phyloP scores from a whole-genome alignment of 495 filamentous ascomycete species.

The Melanomma pulvis-pyrius region DNA sequence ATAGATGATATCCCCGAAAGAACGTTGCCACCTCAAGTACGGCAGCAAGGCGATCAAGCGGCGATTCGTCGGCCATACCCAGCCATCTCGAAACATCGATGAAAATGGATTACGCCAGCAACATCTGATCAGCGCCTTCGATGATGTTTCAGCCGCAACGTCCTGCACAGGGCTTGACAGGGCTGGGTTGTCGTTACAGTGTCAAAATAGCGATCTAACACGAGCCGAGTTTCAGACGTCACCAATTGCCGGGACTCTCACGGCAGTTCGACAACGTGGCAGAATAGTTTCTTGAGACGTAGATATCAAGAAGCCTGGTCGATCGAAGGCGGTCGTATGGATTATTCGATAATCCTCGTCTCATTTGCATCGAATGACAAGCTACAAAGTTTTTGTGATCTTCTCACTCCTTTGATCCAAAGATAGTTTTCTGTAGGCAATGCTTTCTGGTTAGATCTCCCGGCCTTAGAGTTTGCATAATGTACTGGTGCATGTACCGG shows the following conservation, averaged over 20 bases:
- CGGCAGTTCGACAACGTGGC: neutral
- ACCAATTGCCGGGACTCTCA: neutral
- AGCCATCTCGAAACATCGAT: slow-evolving; percentile 25
- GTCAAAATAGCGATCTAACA: slow-evolving; percentile 3
- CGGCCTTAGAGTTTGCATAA: neutral
- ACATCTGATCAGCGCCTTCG: slow-evolving; percentile 3
- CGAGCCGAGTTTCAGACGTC: slow-evolving; percentile 27
- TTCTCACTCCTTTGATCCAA: neutral
- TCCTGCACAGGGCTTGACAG: slow-evolving; percentile 6
- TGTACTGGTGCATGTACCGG: neutral
- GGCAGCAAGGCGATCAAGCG: slow-evolving; percentile 5
- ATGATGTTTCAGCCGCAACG: slow-evolving; percentile 5
- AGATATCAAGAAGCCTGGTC: neutral
- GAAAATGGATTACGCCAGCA: slow-evolving; percentile 9
- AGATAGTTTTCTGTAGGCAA: neutral
- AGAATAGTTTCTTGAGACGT: neutral
- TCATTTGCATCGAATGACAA: neutral
- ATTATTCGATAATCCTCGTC: too few species aligned
- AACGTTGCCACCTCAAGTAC: slow-evolving; percentile 12
- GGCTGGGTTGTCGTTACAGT: neutral
- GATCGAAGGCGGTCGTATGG: too few species aligned
- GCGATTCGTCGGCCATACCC: slow-evolving; percentile 1
- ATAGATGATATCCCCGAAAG: neutral
- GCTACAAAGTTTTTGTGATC: neutral
- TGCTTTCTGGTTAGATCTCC: neutral